These are phyloP conservation scores for Urtica urens DNA, from an alignment of 306 rosid genomes.

Conservation along the genomic window DNA sequence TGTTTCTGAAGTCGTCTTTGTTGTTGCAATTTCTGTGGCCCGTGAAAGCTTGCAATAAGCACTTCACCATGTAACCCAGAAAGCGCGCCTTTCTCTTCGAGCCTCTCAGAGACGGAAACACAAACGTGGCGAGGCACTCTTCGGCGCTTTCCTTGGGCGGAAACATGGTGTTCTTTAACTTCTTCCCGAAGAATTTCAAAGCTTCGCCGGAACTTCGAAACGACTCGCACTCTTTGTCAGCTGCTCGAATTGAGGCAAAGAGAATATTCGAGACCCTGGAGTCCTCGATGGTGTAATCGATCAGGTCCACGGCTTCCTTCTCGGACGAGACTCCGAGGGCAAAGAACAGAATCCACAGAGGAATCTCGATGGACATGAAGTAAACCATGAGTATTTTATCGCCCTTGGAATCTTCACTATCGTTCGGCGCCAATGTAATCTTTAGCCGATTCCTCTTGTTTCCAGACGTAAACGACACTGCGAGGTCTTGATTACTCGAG, in stretches of 20 bases:
- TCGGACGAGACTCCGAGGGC: constrained; percentile 75
- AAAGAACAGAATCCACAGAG: constrained; percentile 78
- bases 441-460: constrained; percentile 66
- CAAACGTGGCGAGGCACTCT: constrained; percentile 45
- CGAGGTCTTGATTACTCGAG: constrained; percentile 42
- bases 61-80: constrained; percentile 90
- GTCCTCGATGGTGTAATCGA: constrained; percentile 48
- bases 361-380: constrained; percentile 65
- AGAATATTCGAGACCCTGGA: constrained; percentile 47
- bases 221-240: constrained; percentile 36
- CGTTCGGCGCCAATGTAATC: constrained; percentile 40
- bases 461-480: constrained; percentile 57
- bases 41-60: constrained; percentile 57
- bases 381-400: constrained; percentile 60
- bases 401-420: constrained; percentile 41
- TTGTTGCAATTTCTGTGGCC: constrained; percentile 72
- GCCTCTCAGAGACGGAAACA: constrained; percentile 55
- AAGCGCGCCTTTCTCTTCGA: constrained; percentile 57
- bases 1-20: constrained; percentile 81
- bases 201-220: constrained; percentile 47
- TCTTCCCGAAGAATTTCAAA: constrained; percentile 24
- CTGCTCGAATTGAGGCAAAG: constrained; percentile 60
- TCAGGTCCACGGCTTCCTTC: constrained; percentile 59
- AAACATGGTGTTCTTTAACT: constrained; percentile 40
- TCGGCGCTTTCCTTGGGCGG: constrained; percentile 67